A percentile compares a stretch with the other conserved stretches of the same genome.
Conservation (phyloP, 2,329 filamentous ascomycete species). For the Neurospora crassa region DNA sequence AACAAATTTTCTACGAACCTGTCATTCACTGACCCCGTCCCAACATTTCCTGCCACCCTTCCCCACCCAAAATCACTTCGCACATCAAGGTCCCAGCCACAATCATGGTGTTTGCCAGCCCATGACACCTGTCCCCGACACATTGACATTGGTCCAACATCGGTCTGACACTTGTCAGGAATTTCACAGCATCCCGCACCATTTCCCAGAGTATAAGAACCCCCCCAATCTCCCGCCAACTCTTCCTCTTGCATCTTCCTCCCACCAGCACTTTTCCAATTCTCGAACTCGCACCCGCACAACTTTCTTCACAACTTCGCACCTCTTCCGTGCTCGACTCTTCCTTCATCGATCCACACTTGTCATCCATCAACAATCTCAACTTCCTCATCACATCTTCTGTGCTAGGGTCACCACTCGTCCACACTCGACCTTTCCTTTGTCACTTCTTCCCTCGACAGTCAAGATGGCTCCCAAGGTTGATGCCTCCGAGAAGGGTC, state of each 20-base stretch:
- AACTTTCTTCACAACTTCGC: not conserved
- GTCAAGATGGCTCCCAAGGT: not conserved
- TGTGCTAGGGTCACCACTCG: not conserved
- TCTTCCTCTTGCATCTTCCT: not conserved
- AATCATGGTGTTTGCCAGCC: not conserved
- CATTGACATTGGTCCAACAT: not conserved
- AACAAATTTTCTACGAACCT: not conserved
- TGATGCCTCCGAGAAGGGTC: not conserved
- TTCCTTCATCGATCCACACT: not conserved
- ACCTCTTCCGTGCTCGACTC: not conserved
- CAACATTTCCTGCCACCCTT: not conserved
- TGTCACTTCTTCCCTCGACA: not conserved
- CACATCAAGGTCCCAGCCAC: not conserved
- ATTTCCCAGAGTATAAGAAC: not conserved
- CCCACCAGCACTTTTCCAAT: not conserved
- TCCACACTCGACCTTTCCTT: not conserved
- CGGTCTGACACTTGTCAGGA: not conserved
- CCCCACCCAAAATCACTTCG: not conserved
- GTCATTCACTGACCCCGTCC: not conserved
- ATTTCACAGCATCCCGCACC: not conserved
- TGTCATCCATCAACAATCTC: not conserved
- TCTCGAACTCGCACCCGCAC: not conserved
- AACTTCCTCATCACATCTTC: not conserved
- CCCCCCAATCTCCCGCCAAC: not conserved
- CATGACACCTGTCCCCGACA: not conserved